Evolutionary conservation across 257 asterid species (phyloP).

Genomic region (Jaltomata sinuosa): DNA sequence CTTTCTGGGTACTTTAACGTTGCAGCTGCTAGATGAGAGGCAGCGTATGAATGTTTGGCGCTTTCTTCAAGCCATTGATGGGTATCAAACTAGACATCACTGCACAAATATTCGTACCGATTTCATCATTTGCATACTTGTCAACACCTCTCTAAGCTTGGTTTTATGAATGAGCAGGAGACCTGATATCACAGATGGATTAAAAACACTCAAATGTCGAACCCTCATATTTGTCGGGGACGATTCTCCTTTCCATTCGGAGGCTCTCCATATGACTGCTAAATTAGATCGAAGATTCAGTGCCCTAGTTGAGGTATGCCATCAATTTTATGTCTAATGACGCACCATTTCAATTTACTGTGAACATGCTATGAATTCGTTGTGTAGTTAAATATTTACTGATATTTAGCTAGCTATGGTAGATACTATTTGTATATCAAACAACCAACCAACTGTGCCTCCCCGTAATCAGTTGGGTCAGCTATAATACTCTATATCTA

Average conservation of each 20-base stretch:
- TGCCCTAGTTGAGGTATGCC: constrained; percentile 86
- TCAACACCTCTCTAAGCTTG: constrained; percentile 1
- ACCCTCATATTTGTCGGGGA: constrained; percentile 85
- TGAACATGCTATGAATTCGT: background rate
- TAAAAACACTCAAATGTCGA: constrained; percentile 64
- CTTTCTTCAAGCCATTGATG: constrained; percentile 70
- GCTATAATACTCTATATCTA: background rate
- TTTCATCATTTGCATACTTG: background rate
- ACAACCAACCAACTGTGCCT: background rate
- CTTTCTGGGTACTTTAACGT: constrained; percentile 1
- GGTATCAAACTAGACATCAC: constrained; percentile 26
- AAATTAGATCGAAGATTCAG: constrained; percentile 73
- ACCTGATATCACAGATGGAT: constrained; percentile 60
- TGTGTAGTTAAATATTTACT: background rate
- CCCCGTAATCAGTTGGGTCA: background rate
- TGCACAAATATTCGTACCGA: background rate
- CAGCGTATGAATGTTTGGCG: constrained; percentile 67
- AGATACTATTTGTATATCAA: background rate
- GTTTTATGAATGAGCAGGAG: constrained; percentile 45
- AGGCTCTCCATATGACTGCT: constrained; percentile 57
- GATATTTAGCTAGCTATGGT: background rate
- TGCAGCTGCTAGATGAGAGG: constrained; percentile 86
- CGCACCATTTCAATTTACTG: background rate
- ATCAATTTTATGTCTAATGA: background rate
- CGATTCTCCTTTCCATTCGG: constrained; percentile 65